Conservation (phyloP, 2,329 filamentous ascomycete species). For the Hypocreales sp. region DNA sequence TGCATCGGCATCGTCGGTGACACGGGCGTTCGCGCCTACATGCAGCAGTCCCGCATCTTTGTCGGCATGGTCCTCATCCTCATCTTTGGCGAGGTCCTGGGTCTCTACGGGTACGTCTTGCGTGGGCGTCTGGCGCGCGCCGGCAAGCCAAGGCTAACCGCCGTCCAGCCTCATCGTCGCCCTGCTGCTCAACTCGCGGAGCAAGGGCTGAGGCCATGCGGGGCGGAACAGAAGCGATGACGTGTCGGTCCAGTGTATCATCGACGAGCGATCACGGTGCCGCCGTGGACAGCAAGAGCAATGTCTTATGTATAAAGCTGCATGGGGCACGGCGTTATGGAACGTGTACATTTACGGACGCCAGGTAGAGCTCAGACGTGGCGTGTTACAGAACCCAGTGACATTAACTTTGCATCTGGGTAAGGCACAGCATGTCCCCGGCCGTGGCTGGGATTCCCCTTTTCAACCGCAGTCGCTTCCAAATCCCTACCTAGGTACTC, state of each 20-base stretch:
- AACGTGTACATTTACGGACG: conserved; percentile 18
- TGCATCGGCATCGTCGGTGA: conserved; percentile 94
- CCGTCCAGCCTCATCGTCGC: conserved; percentile 67
- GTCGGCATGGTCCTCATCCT: conserved; percentile 98
- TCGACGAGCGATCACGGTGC: background rate
- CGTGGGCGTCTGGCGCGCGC: too few relatives aligned
- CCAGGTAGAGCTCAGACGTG: conserved; percentile 12
- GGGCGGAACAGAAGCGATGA: too few relatives aligned
- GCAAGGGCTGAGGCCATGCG: conserved; percentile 44
- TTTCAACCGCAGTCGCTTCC: too few relatives aligned
- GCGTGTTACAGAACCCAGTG: too few relatives aligned
- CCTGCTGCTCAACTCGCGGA: conserved; percentile 83
- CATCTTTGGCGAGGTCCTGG: conserved; percentile 95
- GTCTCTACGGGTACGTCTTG: conserved; percentile 72
- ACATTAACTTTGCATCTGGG: too few relatives aligned
- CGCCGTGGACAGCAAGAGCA: conserved; percentile 1
- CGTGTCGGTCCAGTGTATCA: conserved; percentile 1
- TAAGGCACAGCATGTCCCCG: too few relatives aligned
- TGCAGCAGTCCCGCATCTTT: conserved; percentile 91
- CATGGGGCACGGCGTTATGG: conserved; percentile 23
- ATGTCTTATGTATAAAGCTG: conserved; percentile 10
- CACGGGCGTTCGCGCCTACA: conserved; percentile 83
- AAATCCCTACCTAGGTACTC: too few relatives aligned
- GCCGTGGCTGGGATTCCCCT: too few relatives aligned
- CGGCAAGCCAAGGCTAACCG: conserved; percentile 1